Conservation (phyloP, 331 rosid genomes). For the Quercus phellos region DNA sequence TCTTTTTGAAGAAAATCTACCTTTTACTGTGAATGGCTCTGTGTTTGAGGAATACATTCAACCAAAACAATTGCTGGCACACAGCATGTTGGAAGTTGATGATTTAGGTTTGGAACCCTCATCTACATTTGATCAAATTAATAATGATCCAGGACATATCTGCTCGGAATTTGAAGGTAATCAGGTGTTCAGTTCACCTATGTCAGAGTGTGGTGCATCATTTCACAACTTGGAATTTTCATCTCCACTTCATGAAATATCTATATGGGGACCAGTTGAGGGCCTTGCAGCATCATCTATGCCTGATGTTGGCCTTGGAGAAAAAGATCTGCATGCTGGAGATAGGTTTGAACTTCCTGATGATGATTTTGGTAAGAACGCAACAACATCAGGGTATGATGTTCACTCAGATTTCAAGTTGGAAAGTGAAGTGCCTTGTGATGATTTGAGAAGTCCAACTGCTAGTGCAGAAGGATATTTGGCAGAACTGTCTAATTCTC, state of each 20-base stretch:
- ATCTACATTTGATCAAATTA: conserved; percentile 41
- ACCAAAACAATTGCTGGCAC: conserved; percentile 36
- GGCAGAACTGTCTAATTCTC: conserved; percentile 74
- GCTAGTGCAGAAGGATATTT: conserved; percentile 56
- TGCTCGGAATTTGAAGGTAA: conserved; percentile 53
- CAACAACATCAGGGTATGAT: conserved; percentile 25
- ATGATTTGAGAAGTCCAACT: conserved; percentile 42
- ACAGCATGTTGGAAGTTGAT: conserved; percentile 39
- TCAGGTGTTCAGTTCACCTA: conserved; percentile 47
- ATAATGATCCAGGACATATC: conserved; percentile 42
- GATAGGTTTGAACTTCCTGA: conserved; percentile 33
- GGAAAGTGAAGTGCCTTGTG: conserved; percentile 24
- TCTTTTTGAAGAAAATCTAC: conserved; percentile 31
- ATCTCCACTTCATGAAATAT: conserved; percentile 60
- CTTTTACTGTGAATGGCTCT: conserved; percentile 33
- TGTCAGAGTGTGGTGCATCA: conserved; percentile 55
- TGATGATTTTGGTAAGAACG: conserved; percentile 22
- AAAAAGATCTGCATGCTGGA: conserved; percentile 19
- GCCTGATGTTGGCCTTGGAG: conserved; percentile 32
- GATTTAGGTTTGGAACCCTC: conserved; percentile 36
- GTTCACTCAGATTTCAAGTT: conserved; percentile 23
- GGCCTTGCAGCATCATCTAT: conserved; percentile 31
- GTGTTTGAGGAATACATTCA: conserved; percentile 36
- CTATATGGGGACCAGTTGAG: conserved; percentile 52
- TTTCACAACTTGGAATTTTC: conserved; percentile 54